These are phyloP conservation scores for Talaromyces piceae DNA, from an alignment of 2,329 filamentous ascomycete genomes.

Conservation along the genomic window DNA sequence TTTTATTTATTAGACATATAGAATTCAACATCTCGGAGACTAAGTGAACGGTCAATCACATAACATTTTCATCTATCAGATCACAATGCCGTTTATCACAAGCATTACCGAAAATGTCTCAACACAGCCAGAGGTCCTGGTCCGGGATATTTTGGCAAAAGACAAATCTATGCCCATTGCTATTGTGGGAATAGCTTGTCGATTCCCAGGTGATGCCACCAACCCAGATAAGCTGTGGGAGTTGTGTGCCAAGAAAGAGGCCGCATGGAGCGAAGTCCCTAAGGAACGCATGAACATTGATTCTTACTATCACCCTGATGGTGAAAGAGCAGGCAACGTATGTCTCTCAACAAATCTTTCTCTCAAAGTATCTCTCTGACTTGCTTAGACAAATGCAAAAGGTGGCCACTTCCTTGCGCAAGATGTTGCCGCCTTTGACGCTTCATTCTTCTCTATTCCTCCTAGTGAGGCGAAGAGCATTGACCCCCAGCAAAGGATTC, in stretches of 20 bases:
- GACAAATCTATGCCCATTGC: slow-evolving; percentile 7
- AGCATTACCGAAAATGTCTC: background rate
- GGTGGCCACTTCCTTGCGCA: slow-evolving; percentile 10
- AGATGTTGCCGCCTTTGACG: slow-evolving; percentile 23
- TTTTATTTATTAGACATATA: too few relatives aligned
- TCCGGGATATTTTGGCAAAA: background rate
- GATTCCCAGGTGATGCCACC: slow-evolving; percentile 5
- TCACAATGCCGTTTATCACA: background rate
- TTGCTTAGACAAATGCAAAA: slow-evolving; percentile 8
- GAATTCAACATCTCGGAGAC: background rate
- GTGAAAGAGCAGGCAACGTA: background rate
- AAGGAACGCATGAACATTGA: slow-evolving; percentile 4
- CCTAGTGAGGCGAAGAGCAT: slow-evolving; percentile 6
- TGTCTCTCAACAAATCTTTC: background rate
- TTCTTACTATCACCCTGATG: slow-evolving; percentile 2
- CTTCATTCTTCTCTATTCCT: slow-evolving; percentile 15
- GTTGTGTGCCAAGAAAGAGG: slow-evolving; percentile 10
- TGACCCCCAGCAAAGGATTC: slow-evolving; percentile 16
- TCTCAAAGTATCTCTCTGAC: background rate
- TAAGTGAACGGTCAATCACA: background rate
- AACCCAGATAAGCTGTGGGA: slow-evolving; percentile 6
- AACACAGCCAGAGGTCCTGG: background rate
- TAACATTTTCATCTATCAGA: background rate
- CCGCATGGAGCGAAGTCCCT: background rate
- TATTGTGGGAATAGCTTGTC: slow-evolving; percentile 9